Evolutionary conservation across 2,329 filamentous ascomycete species (phyloP).

Genomic region (Phyllosticta citriasiana): DNA sequence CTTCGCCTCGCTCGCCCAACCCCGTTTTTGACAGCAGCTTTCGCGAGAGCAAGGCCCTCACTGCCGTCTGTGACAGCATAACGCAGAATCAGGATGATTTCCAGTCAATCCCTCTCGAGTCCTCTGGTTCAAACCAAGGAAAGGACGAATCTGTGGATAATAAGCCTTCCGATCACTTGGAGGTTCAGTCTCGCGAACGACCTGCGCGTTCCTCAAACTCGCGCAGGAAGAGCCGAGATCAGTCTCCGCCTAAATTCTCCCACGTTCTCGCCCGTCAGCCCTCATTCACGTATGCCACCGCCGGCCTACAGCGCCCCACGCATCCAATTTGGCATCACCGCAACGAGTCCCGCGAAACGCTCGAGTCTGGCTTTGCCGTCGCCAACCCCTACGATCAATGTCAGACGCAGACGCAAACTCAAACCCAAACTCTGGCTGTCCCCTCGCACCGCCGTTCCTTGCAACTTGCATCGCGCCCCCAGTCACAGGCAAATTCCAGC

Average conservation of each 20-base stretch:
- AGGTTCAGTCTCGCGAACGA: neutral
- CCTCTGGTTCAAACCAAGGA: neutral
- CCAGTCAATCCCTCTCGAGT: neutral
- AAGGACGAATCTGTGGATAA: neutral
- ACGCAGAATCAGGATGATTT: constrained; percentile 16
- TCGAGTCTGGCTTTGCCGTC: neutral
- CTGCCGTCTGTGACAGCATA: constrained; percentile 17
- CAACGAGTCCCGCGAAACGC: neutral
- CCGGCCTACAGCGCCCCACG: neutral
- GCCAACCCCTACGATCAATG: neutral
- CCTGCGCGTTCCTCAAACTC: neutral
- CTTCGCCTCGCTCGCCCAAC: constrained; percentile 27
- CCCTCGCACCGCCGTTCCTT: neutral
- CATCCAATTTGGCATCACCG: neutral
- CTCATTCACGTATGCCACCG: neutral
- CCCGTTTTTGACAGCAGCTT: constrained; percentile 18
- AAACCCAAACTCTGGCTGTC: neutral
- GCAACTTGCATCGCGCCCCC: neutral
- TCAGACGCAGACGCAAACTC: neutral
- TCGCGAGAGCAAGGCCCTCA: constrained; percentile 25
- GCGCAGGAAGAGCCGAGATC: neutral
- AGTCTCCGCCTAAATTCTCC: neutral
- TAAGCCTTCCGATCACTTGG: neutral
- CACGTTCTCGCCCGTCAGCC: neutral
- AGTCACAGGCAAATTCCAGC: neutral